Evolutionary conservation across 129 eudicot genomes (phyloP).

Genomic region (Chrysanthemum lavandulifolium): DNA sequence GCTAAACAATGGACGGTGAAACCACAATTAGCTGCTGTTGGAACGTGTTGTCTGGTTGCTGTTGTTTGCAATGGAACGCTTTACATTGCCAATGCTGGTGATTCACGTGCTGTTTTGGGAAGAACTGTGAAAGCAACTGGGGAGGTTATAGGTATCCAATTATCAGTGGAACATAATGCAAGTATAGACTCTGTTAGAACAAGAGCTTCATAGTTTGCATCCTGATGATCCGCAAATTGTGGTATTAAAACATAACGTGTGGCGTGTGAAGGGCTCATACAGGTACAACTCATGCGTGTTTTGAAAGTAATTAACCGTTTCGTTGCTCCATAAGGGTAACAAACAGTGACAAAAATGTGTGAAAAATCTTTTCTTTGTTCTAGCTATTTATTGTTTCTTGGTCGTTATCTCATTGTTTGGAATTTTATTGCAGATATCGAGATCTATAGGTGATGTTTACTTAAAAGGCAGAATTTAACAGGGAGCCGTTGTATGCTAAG

Average conservation of each 20-base stretch:
- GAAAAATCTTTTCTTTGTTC: background rate
- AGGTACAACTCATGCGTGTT: slow-evolving; percentile 33
- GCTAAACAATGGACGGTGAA: slow-evolving; percentile 56
- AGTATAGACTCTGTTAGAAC: slow-evolving; percentile 74
- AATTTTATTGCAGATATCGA: slow-evolving; percentile 57
- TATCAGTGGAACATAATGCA: slow-evolving; percentile 71
- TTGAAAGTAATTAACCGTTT: background rate
- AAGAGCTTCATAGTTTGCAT: slow-evolving; percentile 70
- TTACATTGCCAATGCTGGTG: slow-evolving; percentile 74
- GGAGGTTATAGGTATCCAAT: slow-evolving; percentile 62
- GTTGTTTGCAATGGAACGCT: slow-evolving; percentile 60
- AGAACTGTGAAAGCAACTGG: slow-evolving; percentile 65
- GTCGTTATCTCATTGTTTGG: slow-evolving; percentile 2
- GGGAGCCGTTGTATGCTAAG: slow-evolving; percentile 83
- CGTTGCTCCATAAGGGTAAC: background rate
- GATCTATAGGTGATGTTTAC: slow-evolving; percentile 92
- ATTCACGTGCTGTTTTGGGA: slow-evolving; percentile 81
- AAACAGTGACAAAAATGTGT: too few relatives aligned
- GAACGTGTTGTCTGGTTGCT: slow-evolving; percentile 77
- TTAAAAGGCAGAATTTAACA: slow-evolving; percentile 82
- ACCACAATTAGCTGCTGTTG: slow-evolving; percentile 78
- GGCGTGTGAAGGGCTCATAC: slow-evolving; percentile 89
- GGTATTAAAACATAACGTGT: slow-evolving; percentile 65
- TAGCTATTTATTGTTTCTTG: slow-evolving; percentile 4
- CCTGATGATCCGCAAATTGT: slow-evolving; percentile 78